phyloP scores from a whole-genome alignment of 2,329 filamentous ascomycete species.

The Gnomoniopsis sp. region DNA sequence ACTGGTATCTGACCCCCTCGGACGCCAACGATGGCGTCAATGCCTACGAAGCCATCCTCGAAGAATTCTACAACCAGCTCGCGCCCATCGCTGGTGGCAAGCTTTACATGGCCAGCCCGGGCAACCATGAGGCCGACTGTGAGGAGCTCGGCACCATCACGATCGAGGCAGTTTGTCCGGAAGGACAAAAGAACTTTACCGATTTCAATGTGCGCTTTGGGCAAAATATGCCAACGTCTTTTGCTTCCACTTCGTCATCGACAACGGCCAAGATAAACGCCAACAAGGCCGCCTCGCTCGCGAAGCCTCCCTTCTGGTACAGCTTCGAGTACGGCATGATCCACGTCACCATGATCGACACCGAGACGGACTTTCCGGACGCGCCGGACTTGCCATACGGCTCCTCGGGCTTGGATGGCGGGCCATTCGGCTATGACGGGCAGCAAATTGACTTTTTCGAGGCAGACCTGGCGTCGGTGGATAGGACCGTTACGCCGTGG shows the following conservation, averaged over 20 bases:
- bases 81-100: slow-evolving; percentile 51
- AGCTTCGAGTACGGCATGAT: slow-evolving; percentile 58
- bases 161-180: slow-evolving; percentile 34
- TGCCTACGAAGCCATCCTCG: slow-evolving; percentile 54
- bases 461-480: slow-evolving; percentile 53
- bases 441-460: slow-evolving; percentile 54
- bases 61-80: slow-evolving; percentile 54
- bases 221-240: slow-evolving; percentile 47
- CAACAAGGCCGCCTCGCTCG: slow-evolving; percentile 39
- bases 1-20: slow-evolving; percentile 46
- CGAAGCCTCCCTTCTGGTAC: slow-evolving; percentile 57
- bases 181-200: slow-evolving; percentile 58
- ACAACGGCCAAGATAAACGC: slow-evolving; percentile 38
- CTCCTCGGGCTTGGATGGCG: slow-evolving; percentile 38
- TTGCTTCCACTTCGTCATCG: slow-evolving; percentile 44
- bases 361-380: slow-evolving; percentile 52
- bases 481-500: slow-evolving; percentile 54
- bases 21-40: slow-evolving; percentile 46
- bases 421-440: slow-evolving; percentile 44
- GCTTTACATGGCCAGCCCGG: slow-evolving; percentile 53
- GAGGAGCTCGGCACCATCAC: slow-evolving; percentile 31
- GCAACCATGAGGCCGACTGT: slow-evolving; percentile 59
- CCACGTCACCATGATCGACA: slow-evolving; percentile 53
- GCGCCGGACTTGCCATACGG: slow-evolving; percentile 44
- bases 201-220: slow-evolving; percentile 56